Percentiles rank a stretch among this genome's conserved stretches.
Conservation (phyloP, 179 eudicot genomes). For the Beta corolliflora region DNA sequence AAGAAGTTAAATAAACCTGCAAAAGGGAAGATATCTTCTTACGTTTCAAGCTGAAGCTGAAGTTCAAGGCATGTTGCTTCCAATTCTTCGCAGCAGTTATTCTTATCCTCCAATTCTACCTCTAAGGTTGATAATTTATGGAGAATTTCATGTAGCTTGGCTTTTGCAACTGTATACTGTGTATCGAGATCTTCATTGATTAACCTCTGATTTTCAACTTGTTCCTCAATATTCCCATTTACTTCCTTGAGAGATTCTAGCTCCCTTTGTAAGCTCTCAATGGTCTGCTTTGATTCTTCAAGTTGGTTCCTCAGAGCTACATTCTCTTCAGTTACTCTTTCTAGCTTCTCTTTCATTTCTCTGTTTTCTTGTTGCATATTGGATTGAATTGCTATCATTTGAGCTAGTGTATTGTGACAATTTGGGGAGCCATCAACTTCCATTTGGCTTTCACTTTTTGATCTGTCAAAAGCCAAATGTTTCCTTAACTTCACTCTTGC, state of each 20-base stretch:
- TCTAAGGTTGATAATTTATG: slow-evolving; percentile 70
- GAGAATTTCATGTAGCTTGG: slow-evolving; percentile 50
- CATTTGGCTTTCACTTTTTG: slow-evolving; percentile 33
- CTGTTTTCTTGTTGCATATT: slow-evolving; percentile 39
- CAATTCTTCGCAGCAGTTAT: slow-evolving; percentile 69
- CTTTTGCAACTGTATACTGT: slow-evolving; percentile 60
- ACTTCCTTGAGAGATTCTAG: slow-evolving; percentile 45
- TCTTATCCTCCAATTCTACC: slow-evolving; percentile 75
- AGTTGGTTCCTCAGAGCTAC: slow-evolving; percentile 40
- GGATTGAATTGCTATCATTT: slow-evolving; percentile 48
- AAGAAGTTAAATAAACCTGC: neutral
- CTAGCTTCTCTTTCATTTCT: slow-evolving; percentile 35
- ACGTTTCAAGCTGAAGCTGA: slow-evolving; percentile 95
- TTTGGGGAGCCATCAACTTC: slow-evolving; percentile 25
- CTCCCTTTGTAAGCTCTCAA: slow-evolving; percentile 44
- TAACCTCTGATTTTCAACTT: slow-evolving; percentile 68
- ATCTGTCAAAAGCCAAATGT: slow-evolving; percentile 35
- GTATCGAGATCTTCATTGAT: slow-evolving; percentile 77
- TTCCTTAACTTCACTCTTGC: slow-evolving; percentile 36
- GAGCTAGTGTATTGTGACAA: slow-evolving; percentile 37
- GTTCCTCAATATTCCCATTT: slow-evolving; percentile 57
- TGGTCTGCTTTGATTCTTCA: slow-evolving; percentile 40
- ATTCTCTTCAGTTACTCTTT: slow-evolving; percentile 35
- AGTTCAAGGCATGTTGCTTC: slow-evolving; percentile 86
- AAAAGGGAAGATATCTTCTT: neutral